Base-by-base conservation (phyloP, 306 rosid species). In the Dicorynia guianensis region DNA sequence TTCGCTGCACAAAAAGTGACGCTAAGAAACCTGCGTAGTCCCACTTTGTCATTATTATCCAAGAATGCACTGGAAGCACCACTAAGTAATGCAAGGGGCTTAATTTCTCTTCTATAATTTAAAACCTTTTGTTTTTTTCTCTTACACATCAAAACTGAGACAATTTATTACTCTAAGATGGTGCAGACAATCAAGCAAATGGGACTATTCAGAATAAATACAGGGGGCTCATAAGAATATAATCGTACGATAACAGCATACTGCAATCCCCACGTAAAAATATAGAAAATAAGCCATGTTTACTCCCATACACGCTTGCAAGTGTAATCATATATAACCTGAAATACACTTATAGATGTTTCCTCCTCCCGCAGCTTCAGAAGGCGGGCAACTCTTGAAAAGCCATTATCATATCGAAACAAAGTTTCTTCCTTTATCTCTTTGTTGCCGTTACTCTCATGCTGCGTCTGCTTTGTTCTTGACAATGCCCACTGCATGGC, bases 401-500 rank as follows among this genome's bases (percentile, higher is more conserved):
- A 93, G 65, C 93, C 93, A 61, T 76, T 79, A 79, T 88, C 88
- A 77, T 79, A 83, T 56, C 79, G 81, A 19, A 74, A 79, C 76
- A 83, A 30, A n/a, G 76, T 69, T 47, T 81, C 83, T 54, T 78
- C 92, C 67, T 87, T 79, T 1, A 73, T 59, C 47, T 93, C 88
- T 15, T 25, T 25, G 2, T 25, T 25, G 30, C 47, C 35, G 69
- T 82, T 82, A 55, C 18, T 59, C 75, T 81, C 93, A 53, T 39
- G 61, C 34, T 57, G 63, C 34, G 40, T 2, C 64, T 69, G 63
- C 13, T 84, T 85, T 63, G 85, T 76, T 80, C 82, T 85, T 75
- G 94, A 75, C 71, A 94, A 52, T 57, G 90, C 97, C 97, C 98
- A 94, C 55, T 94, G 98, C 96, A 94, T 94, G 12, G 98, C 93